phyloP scores from a whole-genome alignment of 83 land plant genomes.

The Picea mariana region DNA sequence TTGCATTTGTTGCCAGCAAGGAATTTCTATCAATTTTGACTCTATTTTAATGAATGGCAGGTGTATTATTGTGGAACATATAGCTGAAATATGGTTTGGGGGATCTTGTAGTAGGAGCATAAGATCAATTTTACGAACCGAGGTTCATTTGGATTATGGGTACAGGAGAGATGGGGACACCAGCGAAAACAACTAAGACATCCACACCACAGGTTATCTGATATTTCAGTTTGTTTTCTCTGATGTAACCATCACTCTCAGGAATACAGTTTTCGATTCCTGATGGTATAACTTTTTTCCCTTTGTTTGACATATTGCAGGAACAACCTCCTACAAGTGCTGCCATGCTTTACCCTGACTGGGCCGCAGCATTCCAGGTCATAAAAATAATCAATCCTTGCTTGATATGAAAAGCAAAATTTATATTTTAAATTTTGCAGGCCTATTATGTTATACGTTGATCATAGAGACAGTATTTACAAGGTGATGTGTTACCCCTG shows the following conservation, averaged over 20 bases:
- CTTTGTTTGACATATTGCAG: slow-evolving; percentile 11
- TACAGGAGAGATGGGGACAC: slow-evolving; percentile 39
- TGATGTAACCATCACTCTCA: not conserved
- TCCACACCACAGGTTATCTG: slow-evolving; percentile 24
- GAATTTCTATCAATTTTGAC: not conserved
- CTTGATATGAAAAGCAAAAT: not conserved
- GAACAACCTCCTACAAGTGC: slow-evolving; percentile 29
- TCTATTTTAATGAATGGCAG: not conserved
- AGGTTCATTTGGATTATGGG: slow-evolving; percentile 12
- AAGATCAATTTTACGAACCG: not conserved
- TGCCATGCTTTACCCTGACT: slow-evolving; percentile 35
- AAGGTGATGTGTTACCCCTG: not conserved
- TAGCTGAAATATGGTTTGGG: slow-evolving; percentile 2
- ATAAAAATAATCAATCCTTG: not conserved
- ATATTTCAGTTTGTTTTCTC: not conserved
- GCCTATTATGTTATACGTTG: not conserved
- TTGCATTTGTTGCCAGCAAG: not conserved
- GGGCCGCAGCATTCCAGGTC: slow-evolving; percentile 43
- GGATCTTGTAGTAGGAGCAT: not conserved
- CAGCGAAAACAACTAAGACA: slow-evolving; percentile 38
- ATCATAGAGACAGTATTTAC: not conserved
- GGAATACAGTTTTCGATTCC: not conserved
- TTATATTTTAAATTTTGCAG: not conserved
- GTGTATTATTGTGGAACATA: not conserved
- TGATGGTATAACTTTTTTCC: not conserved